These are phyloP conservation scores for Arachis stenosperma DNA, from an alignment of 306 rosid genomes.

Conservation along the genomic window DNA sequence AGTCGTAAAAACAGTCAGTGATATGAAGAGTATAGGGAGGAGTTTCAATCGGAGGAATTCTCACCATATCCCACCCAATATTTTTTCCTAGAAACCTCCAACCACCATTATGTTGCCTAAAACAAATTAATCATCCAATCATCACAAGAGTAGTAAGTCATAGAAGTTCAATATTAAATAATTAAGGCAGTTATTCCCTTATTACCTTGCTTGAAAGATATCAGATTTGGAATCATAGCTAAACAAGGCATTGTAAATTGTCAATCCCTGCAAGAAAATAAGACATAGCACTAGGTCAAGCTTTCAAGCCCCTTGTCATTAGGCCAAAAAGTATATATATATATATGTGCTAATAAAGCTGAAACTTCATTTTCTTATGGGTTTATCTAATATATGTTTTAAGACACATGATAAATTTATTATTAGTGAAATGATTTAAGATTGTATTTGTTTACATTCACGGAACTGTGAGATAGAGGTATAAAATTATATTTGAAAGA, in stretches of 20 bases:
- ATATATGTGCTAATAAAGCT: too few relatives aligned
- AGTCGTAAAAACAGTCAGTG: conserved; percentile 53
- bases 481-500: too few relatives aligned
- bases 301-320: too few relatives aligned
- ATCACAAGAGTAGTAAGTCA: background rate
- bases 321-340: too few relatives aligned
- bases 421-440: too few relatives aligned
- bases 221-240: conserved; percentile 56
- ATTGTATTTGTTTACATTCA: too few relatives aligned
- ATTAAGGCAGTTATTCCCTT: background rate
- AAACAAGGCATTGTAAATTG: conserved; percentile 58
- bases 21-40: conserved; percentile 53
- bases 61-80: conserved; percentile 63
- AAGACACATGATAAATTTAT: too few relatives aligned
- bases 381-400: too few relatives aligned
- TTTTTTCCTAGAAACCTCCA: conserved; percentile 52
- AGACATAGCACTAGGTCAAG: background rate
- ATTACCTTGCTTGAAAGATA: conserved; percentile 72
- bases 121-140: conserved; percentile 14
- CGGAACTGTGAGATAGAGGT: too few relatives aligned
- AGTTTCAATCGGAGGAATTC: conserved; percentile 57
- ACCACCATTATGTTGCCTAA: conserved; percentile 61
- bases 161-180: background rate
- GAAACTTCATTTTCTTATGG: too few relatives aligned
- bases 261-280: conserved; percentile 20